Percentiles rank a stretch among this genome's conserved stretches.
Conservation (phyloP, 1,284 basidiomycete species). For the Trametes hirsuta region DNA sequence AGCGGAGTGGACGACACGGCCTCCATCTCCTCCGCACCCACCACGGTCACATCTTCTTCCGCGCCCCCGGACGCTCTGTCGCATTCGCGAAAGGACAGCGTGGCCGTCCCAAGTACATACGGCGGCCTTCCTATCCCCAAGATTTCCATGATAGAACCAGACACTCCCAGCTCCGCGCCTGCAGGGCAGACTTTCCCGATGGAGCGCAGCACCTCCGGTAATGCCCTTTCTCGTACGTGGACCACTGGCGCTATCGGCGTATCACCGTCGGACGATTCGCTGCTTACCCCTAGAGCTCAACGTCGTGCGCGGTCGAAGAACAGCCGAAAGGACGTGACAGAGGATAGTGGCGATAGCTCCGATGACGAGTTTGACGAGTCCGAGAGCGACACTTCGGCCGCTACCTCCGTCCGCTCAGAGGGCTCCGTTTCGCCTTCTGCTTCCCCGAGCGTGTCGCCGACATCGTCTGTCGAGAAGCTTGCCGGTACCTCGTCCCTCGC, state of each 20-base stretch:
- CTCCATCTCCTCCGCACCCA: conserved; percentile 35
- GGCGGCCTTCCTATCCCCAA: conserved; percentile 50
- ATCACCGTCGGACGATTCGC: conserved; percentile 28
- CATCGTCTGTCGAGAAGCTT: conserved; percentile 33
- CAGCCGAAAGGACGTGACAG: conserved; percentile 11
- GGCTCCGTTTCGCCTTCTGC: conserved; percentile 42
- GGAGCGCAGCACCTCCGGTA: neutral
- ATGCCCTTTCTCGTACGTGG: conserved; percentile 8
- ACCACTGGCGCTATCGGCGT: conserved; percentile 13
- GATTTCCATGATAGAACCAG: conserved; percentile 55
- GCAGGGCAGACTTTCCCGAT: neutral
- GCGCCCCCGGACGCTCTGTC: neutral
- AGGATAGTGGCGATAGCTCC: conserved; percentile 46
- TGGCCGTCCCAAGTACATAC: conserved; percentile 29
- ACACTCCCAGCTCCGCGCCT: conserved; percentile 36
- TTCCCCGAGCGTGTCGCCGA: conserved; percentile 40
- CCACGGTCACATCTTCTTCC: conserved; percentile 27
- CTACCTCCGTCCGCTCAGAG: conserved; percentile 34
- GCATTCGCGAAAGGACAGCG: conserved; percentile 13
- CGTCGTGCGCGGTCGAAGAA: conserved; percentile 20
- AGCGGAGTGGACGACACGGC: conserved; percentile 26
- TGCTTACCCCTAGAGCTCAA: conserved; percentile 33
- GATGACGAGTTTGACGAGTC: conserved; percentile 41
- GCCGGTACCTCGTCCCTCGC: conserved; percentile 17
- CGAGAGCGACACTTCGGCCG: conserved; percentile 35